Base-by-base conservation (phyloP, 2,329 filamentous ascomycete species). In the Knufia petricola region DNA sequence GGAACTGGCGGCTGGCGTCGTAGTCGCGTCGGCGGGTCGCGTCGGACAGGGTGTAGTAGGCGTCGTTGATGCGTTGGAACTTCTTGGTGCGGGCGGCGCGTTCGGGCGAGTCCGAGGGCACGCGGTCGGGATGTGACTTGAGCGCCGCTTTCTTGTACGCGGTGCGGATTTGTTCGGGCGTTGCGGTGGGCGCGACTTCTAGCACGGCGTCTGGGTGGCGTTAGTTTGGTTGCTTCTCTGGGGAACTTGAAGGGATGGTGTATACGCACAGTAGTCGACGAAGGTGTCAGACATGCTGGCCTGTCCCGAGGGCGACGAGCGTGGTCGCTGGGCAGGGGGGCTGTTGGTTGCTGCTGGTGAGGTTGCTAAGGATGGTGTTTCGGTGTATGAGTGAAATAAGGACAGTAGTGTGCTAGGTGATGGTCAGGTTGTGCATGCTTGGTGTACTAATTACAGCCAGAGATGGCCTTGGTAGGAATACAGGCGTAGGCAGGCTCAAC, bases 71-170 rank as follows among this genome's bases (percentile, higher is more conserved):
- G 56, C 85, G 79, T 66, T 95, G 88, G 71, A 95, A 95, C 63
- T 83, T 83, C 61, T 85, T 85, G 4, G 92, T 98, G 61, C 89
- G 85, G 10, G 78, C 67, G 19, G 79, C 67, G 55, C 90, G 86
- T 59, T 96, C 88, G 31, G 89, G 87, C 3, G 87, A 90, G 67
- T 88, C 81, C 56, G 78, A 70, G 23, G 88, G 76, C 34, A 98
- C 87, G 51, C 92, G 85, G 65, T 98, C 92, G 1, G 90, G 90
- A 65, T 96, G 90, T 55, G 86, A 88, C 68, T 92, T 94, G 39
- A 96, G 74, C 3, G 90, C 90, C 60, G 86, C 85, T 63, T 84
- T 84, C 66, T 98, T 98, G 74, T 96, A 98, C 44, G 89, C 92
- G 74, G 87, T 85, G 59, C 90, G 85, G 63, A 98, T 83, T 64